A percentile compares a stretch with the other conserved stretches of the same genome.
Evolutionary conservation across 495 filamentous ascomycete genomes (phyloP).

Genomic region (Penicillium desertorum): DNA sequence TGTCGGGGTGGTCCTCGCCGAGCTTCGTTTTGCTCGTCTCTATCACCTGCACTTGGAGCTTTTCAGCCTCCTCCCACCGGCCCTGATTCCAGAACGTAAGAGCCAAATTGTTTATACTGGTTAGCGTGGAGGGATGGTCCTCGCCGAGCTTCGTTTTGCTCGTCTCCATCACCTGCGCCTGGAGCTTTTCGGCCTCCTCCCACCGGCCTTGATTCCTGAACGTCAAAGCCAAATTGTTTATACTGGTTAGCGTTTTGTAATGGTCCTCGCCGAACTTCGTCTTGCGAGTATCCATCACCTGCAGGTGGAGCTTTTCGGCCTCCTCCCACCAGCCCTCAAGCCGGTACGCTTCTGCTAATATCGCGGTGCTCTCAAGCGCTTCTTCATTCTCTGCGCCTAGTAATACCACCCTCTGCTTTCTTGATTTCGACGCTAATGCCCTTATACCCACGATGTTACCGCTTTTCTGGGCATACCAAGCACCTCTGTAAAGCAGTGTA

Average conservation of each 20-base stretch:
- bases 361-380: constrained; percentile 10
- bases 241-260: too few relatives aligned
- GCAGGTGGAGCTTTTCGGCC: too few relatives aligned
- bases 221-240: too few relatives aligned
- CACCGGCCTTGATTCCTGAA: too few relatives aligned
- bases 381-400: constrained; percentile 11
- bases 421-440: background rate
- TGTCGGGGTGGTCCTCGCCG: too few relatives aligned
- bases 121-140: background rate
- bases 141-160: background rate
- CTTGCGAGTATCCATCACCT: too few relatives aligned
- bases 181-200: constrained; percentile 22
- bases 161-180: constrained; percentile 7
- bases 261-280: too few relatives aligned
- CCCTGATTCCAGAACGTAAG: background rate
- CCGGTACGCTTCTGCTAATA: constrained; percentile 23
- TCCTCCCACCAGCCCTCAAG: too few relatives aligned
- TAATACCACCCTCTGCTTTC: background rate
- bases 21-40: background rate
- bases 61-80: background rate
- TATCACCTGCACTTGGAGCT: background rate
- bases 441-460: background rate
- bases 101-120: background rate
- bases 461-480: background rate
- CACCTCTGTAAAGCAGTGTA: background rate